phyloP scores from a whole-genome alignment of 305 asterid species.

The Fraxinus angustifolia region DNA sequence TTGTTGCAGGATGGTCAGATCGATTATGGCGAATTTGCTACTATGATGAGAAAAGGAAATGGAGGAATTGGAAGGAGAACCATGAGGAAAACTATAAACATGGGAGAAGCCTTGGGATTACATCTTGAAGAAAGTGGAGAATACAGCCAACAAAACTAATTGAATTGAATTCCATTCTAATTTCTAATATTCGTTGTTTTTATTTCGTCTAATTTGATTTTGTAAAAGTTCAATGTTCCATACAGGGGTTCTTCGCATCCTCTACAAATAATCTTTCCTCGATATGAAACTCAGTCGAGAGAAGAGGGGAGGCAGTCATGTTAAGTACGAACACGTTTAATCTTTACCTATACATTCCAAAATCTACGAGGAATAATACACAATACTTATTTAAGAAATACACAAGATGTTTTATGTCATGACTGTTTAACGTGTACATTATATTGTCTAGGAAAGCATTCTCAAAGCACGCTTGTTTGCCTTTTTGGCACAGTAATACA shows the following conservation, averaged over 20 bases:
- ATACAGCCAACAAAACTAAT: slow-evolving; percentile 10
- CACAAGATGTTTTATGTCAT: not conserved
- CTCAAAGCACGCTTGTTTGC: not conserved
- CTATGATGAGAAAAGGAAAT: slow-evolving; percentile 62
- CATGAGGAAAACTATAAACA: slow-evolving; percentile 47
- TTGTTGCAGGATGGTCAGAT: slow-evolving; percentile 55
- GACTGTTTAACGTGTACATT: not conserved
- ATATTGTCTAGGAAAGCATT: not conserved
- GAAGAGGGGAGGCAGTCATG: not conserved
- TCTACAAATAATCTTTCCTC: not conserved
- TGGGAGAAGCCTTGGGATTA: slow-evolving; percentile 51
- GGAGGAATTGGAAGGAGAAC: slow-evolving; percentile 59
- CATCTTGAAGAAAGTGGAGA: slow-evolving; percentile 19
- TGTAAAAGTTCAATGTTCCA: slow-evolving; percentile 12
- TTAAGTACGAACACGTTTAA: not conserved
- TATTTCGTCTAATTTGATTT: slow-evolving; percentile 7
- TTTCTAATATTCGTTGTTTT: not conserved
- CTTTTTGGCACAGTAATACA: not conserved
- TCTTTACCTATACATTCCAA: not conserved
- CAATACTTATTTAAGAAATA: not conserved
- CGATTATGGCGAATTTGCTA: slow-evolving; percentile 52
- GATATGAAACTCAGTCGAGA: not conserved
- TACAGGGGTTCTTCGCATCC: not conserved
- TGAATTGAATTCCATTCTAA: slow-evolving; percentile 3
- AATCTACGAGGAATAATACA: not conserved